Evolutionary conservation across 164 flowering plant genomes (phyloP).

Genomic region (Piper betle): DNA sequence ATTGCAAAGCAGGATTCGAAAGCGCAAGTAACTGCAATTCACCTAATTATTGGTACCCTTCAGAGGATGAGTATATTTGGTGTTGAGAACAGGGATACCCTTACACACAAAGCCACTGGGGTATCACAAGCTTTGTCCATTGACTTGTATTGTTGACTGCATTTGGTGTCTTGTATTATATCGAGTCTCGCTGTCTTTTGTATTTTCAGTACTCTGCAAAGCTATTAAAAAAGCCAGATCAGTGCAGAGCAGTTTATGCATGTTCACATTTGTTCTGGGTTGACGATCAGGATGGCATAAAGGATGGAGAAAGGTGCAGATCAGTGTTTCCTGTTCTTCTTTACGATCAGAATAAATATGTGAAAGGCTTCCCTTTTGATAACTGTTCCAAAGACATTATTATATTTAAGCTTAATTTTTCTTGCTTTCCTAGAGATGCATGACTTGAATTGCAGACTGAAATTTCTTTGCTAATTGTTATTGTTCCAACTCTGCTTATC

Average conservation of each 20-base stretch:
- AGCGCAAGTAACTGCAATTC: constrained; percentile 94
- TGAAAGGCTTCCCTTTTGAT: no score
- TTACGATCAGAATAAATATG: background rate
- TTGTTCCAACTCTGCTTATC: background rate
- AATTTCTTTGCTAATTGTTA: background rate
- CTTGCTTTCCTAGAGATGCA: background rate
- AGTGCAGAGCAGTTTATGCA: constrained; percentile 93
- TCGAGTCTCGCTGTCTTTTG: no score
- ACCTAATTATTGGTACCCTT: constrained; percentile 85
- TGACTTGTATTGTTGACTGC: constrained; percentile 2
- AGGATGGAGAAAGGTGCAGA: constrained; percentile 89
- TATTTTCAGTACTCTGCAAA: constrained; percentile 77
- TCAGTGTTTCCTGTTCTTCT: background rate
- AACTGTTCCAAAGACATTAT: no score
- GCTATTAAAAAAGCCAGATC: constrained; percentile 97
- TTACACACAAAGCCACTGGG: constrained; percentile 99
- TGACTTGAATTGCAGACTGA: background rate
- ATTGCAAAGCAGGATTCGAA: constrained; percentile 62
- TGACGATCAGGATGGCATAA: constrained; percentile 81
- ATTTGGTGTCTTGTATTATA: background rate
- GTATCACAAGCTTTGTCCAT: constrained; percentile 17
- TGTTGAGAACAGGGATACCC: constrained; percentile 89
- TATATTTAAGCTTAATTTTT: no score
- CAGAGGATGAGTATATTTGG: constrained; percentile 93
- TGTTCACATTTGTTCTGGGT: constrained; percentile 99